phyloP scores from a whole-genome alignment of 192 early-diverging fungal species.

The Gonapodya sp. region DNA sequence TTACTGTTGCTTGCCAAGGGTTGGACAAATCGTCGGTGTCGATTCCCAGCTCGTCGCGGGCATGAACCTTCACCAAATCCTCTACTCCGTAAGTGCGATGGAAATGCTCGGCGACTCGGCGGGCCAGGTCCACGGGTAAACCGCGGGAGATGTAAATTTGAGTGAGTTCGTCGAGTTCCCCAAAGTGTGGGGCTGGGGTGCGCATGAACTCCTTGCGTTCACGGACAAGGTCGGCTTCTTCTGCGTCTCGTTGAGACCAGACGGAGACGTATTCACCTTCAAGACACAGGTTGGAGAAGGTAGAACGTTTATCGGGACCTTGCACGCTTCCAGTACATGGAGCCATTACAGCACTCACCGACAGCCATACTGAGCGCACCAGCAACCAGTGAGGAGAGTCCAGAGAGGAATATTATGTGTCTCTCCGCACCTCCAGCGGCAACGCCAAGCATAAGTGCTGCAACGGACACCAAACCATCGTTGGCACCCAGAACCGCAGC shows the following conservation, averaged over 20 bases:
- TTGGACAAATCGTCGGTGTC: constrained; percentile 5
- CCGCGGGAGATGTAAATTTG: constrained; percentile 13
- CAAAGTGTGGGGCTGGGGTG: constrained; percentile 6
- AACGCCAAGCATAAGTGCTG: constrained; percentile 11
- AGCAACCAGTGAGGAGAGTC: constrained; percentile 7
- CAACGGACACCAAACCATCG: constrained; percentile 12
- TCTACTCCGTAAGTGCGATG: not conserved
- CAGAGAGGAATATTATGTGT: constrained; percentile 11
- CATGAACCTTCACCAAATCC: constrained; percentile 13
- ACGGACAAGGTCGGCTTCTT: constrained; percentile 11
- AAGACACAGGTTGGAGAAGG: too few relatives aligned
- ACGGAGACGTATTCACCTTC: constrained; percentile 17
- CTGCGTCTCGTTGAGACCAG: constrained; percentile 14
- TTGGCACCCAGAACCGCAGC: constrained; percentile 13
- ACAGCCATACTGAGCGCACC: constrained; percentile 13
- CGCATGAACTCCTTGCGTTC: constrained; percentile 12
- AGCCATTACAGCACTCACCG: constrained; percentile 4
- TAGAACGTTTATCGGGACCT: not conserved
- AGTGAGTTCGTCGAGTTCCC: constrained; percentile 13
- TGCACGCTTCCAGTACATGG: not conserved
- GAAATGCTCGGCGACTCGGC: constrained; percentile 12
- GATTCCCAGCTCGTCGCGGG: constrained; percentile 16
- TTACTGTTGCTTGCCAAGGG: constrained; percentile 10
- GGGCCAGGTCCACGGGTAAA: constrained; percentile 10
- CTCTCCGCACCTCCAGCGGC: not conserved